These are phyloP conservation scores for Cylindrotheca fusiformis DNA, from an alignment of 108 stramenopile genomes.

Conservation along the genomic window DNA sequence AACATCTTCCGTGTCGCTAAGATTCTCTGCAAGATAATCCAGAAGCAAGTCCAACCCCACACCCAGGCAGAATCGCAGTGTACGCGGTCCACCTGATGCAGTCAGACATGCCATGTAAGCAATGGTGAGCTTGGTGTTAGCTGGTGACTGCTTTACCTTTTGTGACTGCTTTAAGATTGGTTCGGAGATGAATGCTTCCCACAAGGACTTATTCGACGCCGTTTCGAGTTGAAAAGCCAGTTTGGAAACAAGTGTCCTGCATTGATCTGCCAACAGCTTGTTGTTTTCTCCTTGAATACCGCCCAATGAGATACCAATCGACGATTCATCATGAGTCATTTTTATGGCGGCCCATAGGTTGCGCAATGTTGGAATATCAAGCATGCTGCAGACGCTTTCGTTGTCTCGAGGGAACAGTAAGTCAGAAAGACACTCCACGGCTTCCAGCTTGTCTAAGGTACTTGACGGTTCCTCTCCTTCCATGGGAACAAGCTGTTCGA, in stretches of 20 bases:
- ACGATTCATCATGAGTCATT: constrained; percentile 40
- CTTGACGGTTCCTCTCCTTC: constrained; percentile 43
- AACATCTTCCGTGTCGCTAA: constrained; percentile 43
- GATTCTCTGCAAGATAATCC: constrained; percentile 12
- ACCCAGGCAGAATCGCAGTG: constrained; percentile 49
- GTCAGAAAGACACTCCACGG: constrained; percentile 51
- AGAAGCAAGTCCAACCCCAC: constrained; percentile 46
- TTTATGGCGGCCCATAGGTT: constrained; percentile 25
- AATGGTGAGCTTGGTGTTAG: constrained; percentile 51
- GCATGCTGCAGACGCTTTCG: neutral
- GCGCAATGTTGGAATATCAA: neutral
- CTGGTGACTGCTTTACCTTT: constrained; percentile 46
- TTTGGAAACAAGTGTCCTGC: constrained; percentile 58
- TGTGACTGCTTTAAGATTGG: constrained; percentile 33
- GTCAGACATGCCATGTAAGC: constrained; percentile 77
- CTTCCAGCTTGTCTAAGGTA: constrained; percentile 56
- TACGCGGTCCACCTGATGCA: constrained; percentile 59
- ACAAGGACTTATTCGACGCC: constrained; percentile 19
- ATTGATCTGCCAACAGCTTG: constrained; percentile 50
- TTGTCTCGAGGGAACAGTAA: constrained; percentile 43
- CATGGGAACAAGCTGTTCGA: constrained; percentile 65
- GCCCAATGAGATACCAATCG: constrained; percentile 21
- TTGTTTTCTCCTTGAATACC: constrained; percentile 22
- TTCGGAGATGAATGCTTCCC: constrained; percentile 63
- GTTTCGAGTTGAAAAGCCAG: constrained; percentile 52